Percentiles rank a stretch among this genome's conserved stretches.
phyloP scores from a whole-genome alignment of 768 basidiomycete species.

The Hygrocybe punicea region DNA sequence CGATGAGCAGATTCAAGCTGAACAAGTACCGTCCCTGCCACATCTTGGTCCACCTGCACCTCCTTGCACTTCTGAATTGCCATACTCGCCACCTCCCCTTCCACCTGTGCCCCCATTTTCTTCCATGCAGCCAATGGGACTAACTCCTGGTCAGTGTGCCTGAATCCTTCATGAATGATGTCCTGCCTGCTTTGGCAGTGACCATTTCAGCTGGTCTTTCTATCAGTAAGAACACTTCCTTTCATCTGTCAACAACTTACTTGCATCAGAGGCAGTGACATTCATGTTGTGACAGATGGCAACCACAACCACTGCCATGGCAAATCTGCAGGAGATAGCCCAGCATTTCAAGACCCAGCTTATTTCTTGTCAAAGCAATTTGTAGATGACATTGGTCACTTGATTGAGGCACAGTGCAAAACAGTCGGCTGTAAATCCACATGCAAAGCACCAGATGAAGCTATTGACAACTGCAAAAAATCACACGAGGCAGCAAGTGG shows the following conservation, averaged over 20 bases:
- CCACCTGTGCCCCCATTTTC: neutral
- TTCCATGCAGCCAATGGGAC: neutral
- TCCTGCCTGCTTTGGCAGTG: constrained; percentile 26
- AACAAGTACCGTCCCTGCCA: neutral
- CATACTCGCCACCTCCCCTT: neutral
- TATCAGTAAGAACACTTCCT: constrained; percentile 15
- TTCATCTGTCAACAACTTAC: neutral
- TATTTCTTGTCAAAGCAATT: constrained; percentile 35
- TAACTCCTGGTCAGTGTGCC: constrained; percentile 1
- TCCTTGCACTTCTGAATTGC: neutral
- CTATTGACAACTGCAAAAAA: constrained; percentile 23
- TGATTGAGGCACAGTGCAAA: constrained; percentile 24
- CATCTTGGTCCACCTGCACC: too few relatives aligned
- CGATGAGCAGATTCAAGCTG: neutral
- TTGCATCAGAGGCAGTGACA: neutral
- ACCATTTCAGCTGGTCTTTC: constrained; percentile 8
- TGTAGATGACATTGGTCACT: constrained; percentile 30
- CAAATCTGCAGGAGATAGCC: constrained; percentile 27
- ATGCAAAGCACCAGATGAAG: constrained; percentile 27
- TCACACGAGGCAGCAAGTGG: constrained; percentile 27
- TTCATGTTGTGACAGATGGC: constrained; percentile 15
- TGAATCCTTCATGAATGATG: constrained; percentile 28
- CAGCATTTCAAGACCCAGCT: constrained; percentile 28
- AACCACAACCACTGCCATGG: constrained; percentile 41
- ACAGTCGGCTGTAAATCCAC: neutral